phyloP scores from a whole-genome alignment of 129 eudicot genomes.

The Ambrosia artemisiifolia region DNA sequence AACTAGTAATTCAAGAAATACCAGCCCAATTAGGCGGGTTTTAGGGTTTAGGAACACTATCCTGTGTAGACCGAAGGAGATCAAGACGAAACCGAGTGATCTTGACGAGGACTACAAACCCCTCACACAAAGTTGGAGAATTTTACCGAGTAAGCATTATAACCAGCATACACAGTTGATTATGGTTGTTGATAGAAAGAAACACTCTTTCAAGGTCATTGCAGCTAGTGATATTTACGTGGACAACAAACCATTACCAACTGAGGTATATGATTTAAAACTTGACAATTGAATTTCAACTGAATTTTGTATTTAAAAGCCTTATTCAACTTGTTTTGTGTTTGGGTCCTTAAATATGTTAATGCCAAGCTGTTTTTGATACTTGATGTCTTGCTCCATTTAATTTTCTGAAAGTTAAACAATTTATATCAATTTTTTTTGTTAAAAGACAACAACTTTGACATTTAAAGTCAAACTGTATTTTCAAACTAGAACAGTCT shows the following conservation, averaged over 20 bases:
- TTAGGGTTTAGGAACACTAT: slow-evolving; percentile 77
- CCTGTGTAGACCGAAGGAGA: slow-evolving; percentile 75
- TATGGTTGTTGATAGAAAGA: slow-evolving; percentile 86
- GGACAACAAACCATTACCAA: slow-evolving; percentile 70
- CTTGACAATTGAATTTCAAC: slow-evolving; percentile 44
- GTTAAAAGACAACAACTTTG: too few species aligned
- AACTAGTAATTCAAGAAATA: slow-evolving; percentile 55
- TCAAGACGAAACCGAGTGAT: slow-evolving; percentile 93
- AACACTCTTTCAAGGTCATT: slow-evolving; percentile 69
- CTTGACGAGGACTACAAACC: slow-evolving; percentile 96
- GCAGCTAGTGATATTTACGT: slow-evolving; percentile 93
- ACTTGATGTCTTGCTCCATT: too few species aligned
- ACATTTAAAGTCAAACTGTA: too few species aligned
- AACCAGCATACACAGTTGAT: slow-evolving; percentile 93
- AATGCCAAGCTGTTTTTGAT: not conserved
- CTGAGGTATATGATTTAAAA: slow-evolving; percentile 88
- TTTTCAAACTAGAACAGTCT: too few species aligned
- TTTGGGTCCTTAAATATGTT: not conserved
- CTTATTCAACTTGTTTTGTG: not conserved
- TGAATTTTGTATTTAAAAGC: slow-evolving; percentile 18
- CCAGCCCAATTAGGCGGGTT: slow-evolving; percentile 69
- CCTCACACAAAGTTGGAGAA: slow-evolving; percentile 78
- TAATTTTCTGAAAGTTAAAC: too few species aligned
- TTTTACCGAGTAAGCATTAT: slow-evolving; percentile 78
- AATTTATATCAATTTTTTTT: too few species aligned